Conservation (phyloP, 176 grass and related monocot species). For the Puccinellia tenuiflora region DNA sequence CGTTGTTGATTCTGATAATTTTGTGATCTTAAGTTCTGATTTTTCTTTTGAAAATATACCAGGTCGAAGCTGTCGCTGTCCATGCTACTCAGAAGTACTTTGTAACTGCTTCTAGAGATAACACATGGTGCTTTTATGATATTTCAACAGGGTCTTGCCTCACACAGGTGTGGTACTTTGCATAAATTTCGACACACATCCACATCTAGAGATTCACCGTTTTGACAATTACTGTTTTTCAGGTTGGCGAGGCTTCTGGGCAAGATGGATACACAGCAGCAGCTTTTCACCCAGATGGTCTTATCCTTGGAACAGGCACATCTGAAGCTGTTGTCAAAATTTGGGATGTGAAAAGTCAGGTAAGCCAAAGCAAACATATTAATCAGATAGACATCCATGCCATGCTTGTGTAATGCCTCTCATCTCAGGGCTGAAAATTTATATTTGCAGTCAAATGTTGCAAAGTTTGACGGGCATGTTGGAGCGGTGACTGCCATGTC, state of each 20-base stretch:
- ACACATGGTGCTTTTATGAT: slow-evolving; percentile 99
- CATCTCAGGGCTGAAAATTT: slow-evolving; percentile 21
- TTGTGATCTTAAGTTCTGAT: not conserved
- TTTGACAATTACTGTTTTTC: slow-evolving; percentile 16
- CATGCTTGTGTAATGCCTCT: slow-evolving; percentile 7
- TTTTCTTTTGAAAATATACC: slow-evolving; percentile 3
- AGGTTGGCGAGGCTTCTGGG: slow-evolving; percentile 70
- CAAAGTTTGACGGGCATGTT: slow-evolving; percentile 84
- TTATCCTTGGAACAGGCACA: slow-evolving; percentile 95
- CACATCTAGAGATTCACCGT: not conserved
- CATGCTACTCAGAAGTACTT: slow-evolving; percentile 95
- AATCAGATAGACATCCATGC: not conserved
- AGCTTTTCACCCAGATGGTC: slow-evolving; percentile 91
- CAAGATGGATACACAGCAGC: slow-evolving; percentile 87
- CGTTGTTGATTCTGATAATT: not conserved
- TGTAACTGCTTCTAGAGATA: slow-evolving; percentile 85
- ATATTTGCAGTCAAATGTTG: slow-evolving; percentile 69
- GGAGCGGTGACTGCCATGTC: slow-evolving; percentile 91
- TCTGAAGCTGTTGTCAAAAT: slow-evolving; percentile 82
- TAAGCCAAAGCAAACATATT: not conserved
- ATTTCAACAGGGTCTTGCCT: slow-evolving; percentile 85
- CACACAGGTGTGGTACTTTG: slow-evolving; percentile 51
- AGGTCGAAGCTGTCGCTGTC: slow-evolving; percentile 97
- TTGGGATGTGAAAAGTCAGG: slow-evolving; percentile 99
- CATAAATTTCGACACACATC: not conserved